Evolutionary conservation across 768 basidiomycete species (phyloP), one percentile per base, ranked within the genome.

Genomic region (Tremella yokohamensis): DNA sequence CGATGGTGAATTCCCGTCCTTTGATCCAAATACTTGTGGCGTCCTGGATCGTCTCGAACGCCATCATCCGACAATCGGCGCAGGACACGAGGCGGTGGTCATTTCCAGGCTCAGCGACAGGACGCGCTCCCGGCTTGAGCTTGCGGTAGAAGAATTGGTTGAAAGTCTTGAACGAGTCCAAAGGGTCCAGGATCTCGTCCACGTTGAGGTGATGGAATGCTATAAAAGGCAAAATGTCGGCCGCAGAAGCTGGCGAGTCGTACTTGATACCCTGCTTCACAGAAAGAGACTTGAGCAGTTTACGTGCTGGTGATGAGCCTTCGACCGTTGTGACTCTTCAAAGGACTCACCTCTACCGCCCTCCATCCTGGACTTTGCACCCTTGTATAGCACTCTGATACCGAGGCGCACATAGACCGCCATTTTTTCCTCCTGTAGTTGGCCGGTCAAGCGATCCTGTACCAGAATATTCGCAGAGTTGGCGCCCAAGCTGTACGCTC

Each of bases 391-490:
- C 57, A 99, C 71, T 24, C 94, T 81, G 69, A 99, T 99, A 1
- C 94, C 94, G 15, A 99, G 78, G 39, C 93, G 80, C 0, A 97
- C 90, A 72, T 96, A 97, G 12, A 85, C 85, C 2, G 72, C 73
- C 91, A 97, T 99, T 80, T 97, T 98, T 79, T 98, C 94, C 78
- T 99, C 94, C 72, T 92, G 88, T 57, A 98, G 74, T 74, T 90
- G 88, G 0, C 94, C 94, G 0, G 90, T 92, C 75, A 84, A 77
- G 13, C 94, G 82, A 73, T 97, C 92, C 78, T 98, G 94, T 0
- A 99, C 93, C 58, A 97, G 90, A 64, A 99, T 96, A 72, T 99
- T 99, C 22, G 92, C 94, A 52, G 90, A 93, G 70, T 99, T 96
- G 65, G 94, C 94, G 0, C 94, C 94, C 24, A 98, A 82, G 65